A percentile compares a stretch with the other conserved stretches of the same genome.
Conservation (phyloP, 2,329 filamentous ascomycete genomes). For the Claviceps africana region DNA sequence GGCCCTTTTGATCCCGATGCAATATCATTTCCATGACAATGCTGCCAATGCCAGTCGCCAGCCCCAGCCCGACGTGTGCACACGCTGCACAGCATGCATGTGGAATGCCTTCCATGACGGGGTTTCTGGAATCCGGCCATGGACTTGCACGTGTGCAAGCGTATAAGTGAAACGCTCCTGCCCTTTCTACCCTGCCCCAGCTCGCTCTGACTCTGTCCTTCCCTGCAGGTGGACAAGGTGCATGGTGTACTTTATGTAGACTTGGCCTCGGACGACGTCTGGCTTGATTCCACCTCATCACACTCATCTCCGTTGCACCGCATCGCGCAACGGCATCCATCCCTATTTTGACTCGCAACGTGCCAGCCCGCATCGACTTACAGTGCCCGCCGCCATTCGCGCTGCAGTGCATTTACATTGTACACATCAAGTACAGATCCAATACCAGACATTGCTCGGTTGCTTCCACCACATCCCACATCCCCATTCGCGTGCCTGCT, state of each 20-base stretch:
- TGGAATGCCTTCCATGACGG: neutral
- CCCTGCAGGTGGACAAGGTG: neutral
- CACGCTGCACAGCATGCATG: neutral
- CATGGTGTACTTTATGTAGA: neutral
- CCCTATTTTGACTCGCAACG: neutral
- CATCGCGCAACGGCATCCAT: neutral
- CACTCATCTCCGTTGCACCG: neutral
- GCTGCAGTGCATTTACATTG: too few relatives aligned
- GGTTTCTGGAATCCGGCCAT: neutral
- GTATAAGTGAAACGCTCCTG: constrained; percentile 1
- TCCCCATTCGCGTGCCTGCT: neutral
- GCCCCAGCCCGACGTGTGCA: neutral
- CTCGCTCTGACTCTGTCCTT: neutral
- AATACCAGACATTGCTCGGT: neutral
- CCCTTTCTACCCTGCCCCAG: neutral
- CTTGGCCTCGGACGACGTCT: neutral
- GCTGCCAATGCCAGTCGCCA: neutral
- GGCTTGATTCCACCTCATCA: neutral
- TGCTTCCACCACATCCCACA: neutral
- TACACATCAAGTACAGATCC: neutral
- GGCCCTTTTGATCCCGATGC: too few relatives aligned
- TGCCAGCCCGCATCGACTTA: neutral
- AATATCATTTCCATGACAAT: neutral
- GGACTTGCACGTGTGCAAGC: neutral
- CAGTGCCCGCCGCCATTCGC: too few relatives aligned